Conservation (phyloP, 2,329 filamentous ascomycete species). For the Zymoseptoria crescenta region DNA sequence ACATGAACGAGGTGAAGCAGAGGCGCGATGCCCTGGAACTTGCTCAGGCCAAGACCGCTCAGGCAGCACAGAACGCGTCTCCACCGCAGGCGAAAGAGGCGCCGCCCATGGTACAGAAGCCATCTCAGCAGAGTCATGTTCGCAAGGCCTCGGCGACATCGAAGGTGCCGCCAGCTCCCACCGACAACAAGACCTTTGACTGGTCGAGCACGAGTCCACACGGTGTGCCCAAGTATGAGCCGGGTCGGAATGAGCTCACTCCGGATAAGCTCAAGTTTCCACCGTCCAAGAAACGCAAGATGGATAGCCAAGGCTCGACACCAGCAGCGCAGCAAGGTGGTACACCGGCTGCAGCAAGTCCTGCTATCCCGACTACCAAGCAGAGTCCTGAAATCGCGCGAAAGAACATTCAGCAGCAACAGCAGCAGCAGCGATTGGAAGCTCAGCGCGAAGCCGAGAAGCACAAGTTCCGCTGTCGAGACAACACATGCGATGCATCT, state of each 20-base stretch:
- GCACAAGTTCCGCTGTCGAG: conserved; percentile 47
- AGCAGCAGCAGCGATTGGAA: conserved; percentile 31
- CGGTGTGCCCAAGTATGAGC: conserved; percentile 51
- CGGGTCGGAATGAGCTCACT: conserved; percentile 42
- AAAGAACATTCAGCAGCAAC: conserved; percentile 26
- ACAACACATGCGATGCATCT: conserved; percentile 44
- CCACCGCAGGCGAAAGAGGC: not conserved
- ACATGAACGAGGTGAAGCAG: conserved; percentile 23
- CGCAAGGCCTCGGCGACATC: conserved; percentile 20
- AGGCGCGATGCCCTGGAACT: conserved; percentile 2
- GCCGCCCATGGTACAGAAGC: conserved; percentile 11
- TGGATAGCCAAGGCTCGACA: conserved; percentile 37
- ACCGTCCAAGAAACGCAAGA: conserved; percentile 49
- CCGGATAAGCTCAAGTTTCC: conserved; percentile 52
- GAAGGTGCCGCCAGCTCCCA: conserved; percentile 27
- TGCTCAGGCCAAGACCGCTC: conserved; percentile 1
- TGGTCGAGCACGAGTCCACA: conserved; percentile 36
- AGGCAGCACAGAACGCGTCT: conserved; percentile 1
- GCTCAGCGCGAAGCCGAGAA: conserved; percentile 36
- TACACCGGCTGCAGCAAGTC: conserved; percentile 33
- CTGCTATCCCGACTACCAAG: conserved; percentile 30
- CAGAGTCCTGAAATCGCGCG: conserved; percentile 41
- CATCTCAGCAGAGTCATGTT: conserved; percentile 18
- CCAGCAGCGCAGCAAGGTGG: conserved; percentile 27
- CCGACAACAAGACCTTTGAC: conserved; percentile 29